These are phyloP conservation scores for Rhododendron molle DNA, from an alignment of 148 eudicot species.

Conservation along the genomic window DNA sequence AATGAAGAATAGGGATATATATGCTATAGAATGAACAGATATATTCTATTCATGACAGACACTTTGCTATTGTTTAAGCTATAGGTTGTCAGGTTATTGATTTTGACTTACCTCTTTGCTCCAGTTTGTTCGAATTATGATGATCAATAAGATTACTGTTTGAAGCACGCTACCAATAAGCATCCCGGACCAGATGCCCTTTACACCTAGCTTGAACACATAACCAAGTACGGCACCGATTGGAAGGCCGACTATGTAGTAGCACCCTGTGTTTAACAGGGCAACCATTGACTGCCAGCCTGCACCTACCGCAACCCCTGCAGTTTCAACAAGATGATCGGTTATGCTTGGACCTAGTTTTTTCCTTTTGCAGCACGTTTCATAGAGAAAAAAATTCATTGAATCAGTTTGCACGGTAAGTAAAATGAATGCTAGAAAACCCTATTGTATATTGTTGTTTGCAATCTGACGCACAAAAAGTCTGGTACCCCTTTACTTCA, in stretches of 20 bases:
- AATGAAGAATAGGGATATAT: background rate
- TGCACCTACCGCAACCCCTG: conserved; percentile 70
- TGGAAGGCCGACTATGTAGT: conserved; percentile 50
- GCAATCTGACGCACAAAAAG: no score
- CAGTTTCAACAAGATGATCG: conserved; percentile 4
- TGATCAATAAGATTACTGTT: conserved; percentile 28
- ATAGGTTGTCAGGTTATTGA: background rate
- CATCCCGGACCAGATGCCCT: conserved; percentile 56
- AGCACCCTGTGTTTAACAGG: conserved; percentile 31
- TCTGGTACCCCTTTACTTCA: background rate
- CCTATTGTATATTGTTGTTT: no score
- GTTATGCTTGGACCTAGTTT: background rate
- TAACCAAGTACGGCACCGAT: conserved; percentile 47
- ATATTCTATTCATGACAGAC: background rate
- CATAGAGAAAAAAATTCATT: background rate
- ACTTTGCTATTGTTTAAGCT: background rate
- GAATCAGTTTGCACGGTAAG: no score
- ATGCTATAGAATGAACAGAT: background rate
- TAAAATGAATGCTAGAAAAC: no score
- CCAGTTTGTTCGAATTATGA: conserved; percentile 33
- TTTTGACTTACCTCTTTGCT: conserved; percentile 15
- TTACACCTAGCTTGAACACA: conserved; percentile 26
- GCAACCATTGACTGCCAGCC: conserved; percentile 55
- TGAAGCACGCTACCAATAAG: conserved; percentile 44
- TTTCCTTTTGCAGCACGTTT: background rate